These are phyloP conservation scores for Marasmius fiardii DNA, from an alignment of 1,284 basidiomycete species.

Conservation along the genomic window DNA sequence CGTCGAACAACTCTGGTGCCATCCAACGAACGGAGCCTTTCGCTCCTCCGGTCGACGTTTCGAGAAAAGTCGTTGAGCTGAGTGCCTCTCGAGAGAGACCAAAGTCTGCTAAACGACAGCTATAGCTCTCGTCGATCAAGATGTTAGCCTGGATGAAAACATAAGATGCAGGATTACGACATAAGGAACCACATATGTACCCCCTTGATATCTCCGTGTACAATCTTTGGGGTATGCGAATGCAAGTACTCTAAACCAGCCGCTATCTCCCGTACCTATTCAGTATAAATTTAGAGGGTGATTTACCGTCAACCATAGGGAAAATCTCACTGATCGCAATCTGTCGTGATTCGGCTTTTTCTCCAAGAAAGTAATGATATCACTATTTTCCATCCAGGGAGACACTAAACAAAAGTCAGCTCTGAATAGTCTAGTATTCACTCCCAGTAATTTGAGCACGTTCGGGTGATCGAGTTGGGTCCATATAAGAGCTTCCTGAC, in stretches of 20 bases:
- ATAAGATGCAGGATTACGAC: neutral
- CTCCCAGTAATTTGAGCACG: constrained; percentile 9
- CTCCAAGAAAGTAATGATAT: constrained; percentile 10
- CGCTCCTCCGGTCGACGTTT: neutral
- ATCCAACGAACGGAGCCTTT: constrained; percentile 5
- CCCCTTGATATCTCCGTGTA: constrained; percentile 11
- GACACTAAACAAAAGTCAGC: constrained; percentile 9
- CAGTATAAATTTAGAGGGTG: neutral
- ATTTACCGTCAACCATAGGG: neutral
- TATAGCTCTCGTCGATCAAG: neutral
- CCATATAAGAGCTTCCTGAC: constrained; percentile 12
- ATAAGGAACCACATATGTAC: neutral
- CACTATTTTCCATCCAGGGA: constrained; percentile 12
- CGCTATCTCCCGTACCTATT: constrained; percentile 9
- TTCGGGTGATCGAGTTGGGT: constrained; percentile 11
- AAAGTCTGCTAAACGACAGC: neutral
- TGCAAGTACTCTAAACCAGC: constrained; percentile 10
- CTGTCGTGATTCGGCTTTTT: constrained; percentile 4
- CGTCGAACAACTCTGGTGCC: neutral
- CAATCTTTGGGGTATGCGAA: neutral
- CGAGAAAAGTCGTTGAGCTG: neutral
- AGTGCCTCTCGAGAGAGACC: neutral
- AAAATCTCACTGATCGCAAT: neutral
- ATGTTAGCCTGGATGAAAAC: constrained; percentile 5
- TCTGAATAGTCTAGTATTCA: constrained; percentile 6